These are phyloP conservation scores for Pythium plurisporium DNA, from an alignment of 352 stramenopile species.

Conservation along the genomic window DNA sequence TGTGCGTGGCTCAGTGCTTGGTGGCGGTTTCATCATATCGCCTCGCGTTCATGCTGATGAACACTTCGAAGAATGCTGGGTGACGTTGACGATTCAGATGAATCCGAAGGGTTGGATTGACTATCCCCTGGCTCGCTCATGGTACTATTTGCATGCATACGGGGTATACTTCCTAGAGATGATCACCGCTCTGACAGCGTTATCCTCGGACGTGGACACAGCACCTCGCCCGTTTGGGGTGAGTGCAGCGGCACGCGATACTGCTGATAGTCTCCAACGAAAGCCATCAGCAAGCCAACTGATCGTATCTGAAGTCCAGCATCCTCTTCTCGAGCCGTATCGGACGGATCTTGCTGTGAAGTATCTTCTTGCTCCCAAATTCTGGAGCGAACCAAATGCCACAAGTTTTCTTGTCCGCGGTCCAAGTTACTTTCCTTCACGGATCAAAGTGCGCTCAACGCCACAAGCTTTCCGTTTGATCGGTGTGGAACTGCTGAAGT, in stretches of 20 bases:
- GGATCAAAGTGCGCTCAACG: conserved; percentile 52
- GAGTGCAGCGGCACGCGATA: background rate
- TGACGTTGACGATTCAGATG: conserved; percentile 76
- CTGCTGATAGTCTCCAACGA: background rate
- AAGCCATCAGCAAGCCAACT: conserved; percentile 23
- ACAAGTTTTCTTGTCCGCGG: conserved; percentile 62
- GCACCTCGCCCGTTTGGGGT: conserved; percentile 11
- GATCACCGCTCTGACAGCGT: conserved; percentile 40
- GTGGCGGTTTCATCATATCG: conserved; percentile 69
- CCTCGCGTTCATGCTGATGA: conserved; percentile 44
- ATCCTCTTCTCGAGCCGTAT: conserved; percentile 54
- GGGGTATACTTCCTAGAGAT: conserved; percentile 75
- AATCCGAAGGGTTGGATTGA: conserved; percentile 82
- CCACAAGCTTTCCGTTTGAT: conserved; percentile 61
- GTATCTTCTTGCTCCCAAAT: conserved; percentile 60
- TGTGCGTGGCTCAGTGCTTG: conserved; percentile 61
- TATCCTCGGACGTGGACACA: conserved; percentile 3
- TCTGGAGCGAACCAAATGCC: conserved; percentile 76
- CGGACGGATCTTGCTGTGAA: conserved; percentile 56
- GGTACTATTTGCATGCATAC: conserved; percentile 77
- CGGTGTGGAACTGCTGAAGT: conserved; percentile 63
- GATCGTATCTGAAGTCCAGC: conserved; percentile 59
- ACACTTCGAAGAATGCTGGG: conserved; percentile 68
- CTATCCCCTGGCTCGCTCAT: conserved; percentile 44
- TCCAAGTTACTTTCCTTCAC: conserved; percentile 56